Evolutionary conservation across 1,284 basidiomycete species (phyloP), one percentile per base, ranked within the genome.

Genomic region (Sparassis latifolia): DNA sequence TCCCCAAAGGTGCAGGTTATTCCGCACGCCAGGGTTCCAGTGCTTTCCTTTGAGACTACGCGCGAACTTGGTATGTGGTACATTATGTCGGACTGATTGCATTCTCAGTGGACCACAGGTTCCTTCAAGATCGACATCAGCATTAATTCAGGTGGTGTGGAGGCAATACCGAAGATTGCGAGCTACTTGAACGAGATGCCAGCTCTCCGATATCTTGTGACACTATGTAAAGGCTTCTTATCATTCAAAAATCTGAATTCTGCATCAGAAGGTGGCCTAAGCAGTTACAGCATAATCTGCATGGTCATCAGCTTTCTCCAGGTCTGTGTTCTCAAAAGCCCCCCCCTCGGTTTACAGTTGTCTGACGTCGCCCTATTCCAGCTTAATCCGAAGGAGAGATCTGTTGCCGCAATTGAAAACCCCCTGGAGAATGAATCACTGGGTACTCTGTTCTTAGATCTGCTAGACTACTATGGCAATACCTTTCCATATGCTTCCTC

Each of bases 301-400:
- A 70, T 91, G 62, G 82, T 81, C 44, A 79, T 91, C 55, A 83
- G 75, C 55, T 91, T 92, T 61, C 69, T 93, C 5, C 86, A 92
- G 70, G 83, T 85, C 41, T 48, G 73, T 64, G 33, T 49, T 7
- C 40, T 37, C 35, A 37, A 20, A 20, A 20, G 20, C 12, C 35
- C 43, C 37, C 6, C 49, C 39, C 28, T 30, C 28, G 28, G 45
- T 31, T 35, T 12, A 29, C 5, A 20, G 20, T 35, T 27, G 35
- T 6, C 5, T 44, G 39, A 53, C 37, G 30, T 37, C 44, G 3
- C 41, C 33, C 29, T 41, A 0, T 46, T n/a, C n/a, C 45, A 75
- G 73, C 55, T 67, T 10, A 76, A 77, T 54, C 75, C 76, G 0
- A 58, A 57, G 39, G 54, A 66, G n/a, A 62, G 65, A 4, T 66